Conservation (phyloP, 208 protist genomes). For the Acanthamoeba culbertsoni region DNA sequence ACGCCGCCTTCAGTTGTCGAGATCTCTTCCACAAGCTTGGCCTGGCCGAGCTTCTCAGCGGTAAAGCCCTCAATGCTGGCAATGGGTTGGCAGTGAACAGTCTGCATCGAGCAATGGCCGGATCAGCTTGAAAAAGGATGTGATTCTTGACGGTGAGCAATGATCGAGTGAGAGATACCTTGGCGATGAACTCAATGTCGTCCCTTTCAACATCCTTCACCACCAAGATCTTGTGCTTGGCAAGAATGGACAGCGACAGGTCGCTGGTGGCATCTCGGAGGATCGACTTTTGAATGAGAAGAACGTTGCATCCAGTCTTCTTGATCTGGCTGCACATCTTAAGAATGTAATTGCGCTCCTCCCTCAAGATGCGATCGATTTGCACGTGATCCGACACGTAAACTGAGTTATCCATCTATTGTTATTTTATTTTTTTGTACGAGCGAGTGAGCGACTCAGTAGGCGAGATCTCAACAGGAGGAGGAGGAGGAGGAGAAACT, state of each 20-base stretch:
- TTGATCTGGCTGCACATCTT: constrained; percentile 97
- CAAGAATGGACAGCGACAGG: constrained; percentile 97
- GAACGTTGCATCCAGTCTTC: constrained; percentile 97
- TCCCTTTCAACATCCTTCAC: constrained; percentile 98
- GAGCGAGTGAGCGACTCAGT: not conserved
- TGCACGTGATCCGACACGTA: constrained; percentile 96
- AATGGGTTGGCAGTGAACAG: constrained; percentile 95
- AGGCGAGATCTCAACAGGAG: not conserved
- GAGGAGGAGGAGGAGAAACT: not conserved
- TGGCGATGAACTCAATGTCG: constrained; percentile 99
- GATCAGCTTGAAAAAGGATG: not conserved
- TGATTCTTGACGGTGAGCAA: not conserved
- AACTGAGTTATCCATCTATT: constrained; percentile 92
- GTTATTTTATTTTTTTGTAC: too few relatives aligned
- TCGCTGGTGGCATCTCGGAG: constrained; percentile 97
- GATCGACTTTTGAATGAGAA: constrained; percentile 99
- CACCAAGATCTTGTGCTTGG: constrained; percentile 99
- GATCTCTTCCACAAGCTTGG: constrained; percentile 94
- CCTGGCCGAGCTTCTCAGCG: constrained; percentile 95
- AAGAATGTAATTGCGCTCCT: constrained; percentile 98
- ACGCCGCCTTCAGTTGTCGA: constrained; percentile 67
- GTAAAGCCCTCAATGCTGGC: constrained; percentile 95
- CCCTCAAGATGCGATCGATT: constrained; percentile 97
- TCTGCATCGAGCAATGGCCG: constrained; percentile 72
- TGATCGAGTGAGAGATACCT: constrained; percentile 70